Base-by-base conservation (phyloP, 495 filamentous ascomycete genomes). In the Aspergillus bertholletiae region DNA sequence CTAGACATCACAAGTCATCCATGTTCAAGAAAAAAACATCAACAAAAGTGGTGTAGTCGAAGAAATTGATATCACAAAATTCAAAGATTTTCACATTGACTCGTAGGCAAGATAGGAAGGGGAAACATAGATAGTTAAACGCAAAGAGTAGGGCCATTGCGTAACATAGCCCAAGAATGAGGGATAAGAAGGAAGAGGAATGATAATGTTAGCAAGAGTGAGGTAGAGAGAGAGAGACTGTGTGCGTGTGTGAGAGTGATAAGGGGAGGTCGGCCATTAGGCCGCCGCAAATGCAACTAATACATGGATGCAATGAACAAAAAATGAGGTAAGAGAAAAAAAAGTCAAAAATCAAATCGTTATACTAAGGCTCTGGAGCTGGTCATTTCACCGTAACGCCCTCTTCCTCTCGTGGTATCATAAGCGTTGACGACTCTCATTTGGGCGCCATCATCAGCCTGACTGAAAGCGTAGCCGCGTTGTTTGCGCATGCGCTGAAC, bases 401-500 rank as follows among this genome's bases (percentile, higher is more conserved):
- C 94, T 74, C 94, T 82, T 66, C 89, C 87, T 62, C 85, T 80
- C 51, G 94, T 99, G 35, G 94, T 99, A 75, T 99, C 94, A 66
- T 99, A 99, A 52, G 92, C 94, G 70, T 96, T 90, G 62, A 99
- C 78, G 51, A 97, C 86, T 51, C 95, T 78, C 63, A 93, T 96
- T 58, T 78, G 74, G 9, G 67, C 75, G 54, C 87, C 89, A 69
- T 99, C 94, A 63, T 99, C 94, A 46, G 92, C 93, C 72, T 96
- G 92, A 57, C 91, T 96, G 76, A 99, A 99, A 37, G 94, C 94
- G 66, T 97, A 99, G 21, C 94, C 94, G 61, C 94, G 87, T 76
- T 99, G 94, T 69, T 97, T 99, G 68, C 94, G 92, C 94, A 97
- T 99, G 55, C 94, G 87, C 74, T 97, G 95, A 39, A 97, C 95